Evolutionary conservation across 202 grass and related monocot genomes (phyloP), one percentile per base, ranked within the genome.

Genomic region (Hordeum pubiflorum): DNA sequence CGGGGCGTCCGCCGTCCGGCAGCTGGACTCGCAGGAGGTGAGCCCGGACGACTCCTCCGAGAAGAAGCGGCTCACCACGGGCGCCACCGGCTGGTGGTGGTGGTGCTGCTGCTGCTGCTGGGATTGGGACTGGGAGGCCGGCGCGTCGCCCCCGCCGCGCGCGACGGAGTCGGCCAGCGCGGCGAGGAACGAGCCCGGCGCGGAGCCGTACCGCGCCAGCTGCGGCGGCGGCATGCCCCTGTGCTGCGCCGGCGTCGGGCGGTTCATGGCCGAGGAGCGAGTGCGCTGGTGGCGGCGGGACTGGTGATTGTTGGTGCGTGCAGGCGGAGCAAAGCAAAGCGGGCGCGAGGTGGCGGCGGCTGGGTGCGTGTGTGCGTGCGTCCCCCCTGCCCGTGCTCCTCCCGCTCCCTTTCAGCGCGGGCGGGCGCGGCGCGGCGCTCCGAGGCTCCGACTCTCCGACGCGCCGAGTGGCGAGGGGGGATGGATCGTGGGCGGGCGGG

Each of bases 1-100:
- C 15, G 2, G 58, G 23, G 70, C 80, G 39, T 50, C 75, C 31
- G 85, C 75, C 23, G 85, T 80, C 0, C 81, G 86, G 91, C 87
- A 88, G 83, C 48, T 94, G 31, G 94, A 97, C 27, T 94, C 94
- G 80, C 89, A 89, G 57, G 94, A 93, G 55, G 91, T 90, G 12
- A 91, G 84, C 2, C 84, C 86, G 10, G 86, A 84, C 3, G 91
- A 87, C 4, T 93, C 91, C 67, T 40, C 91, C 3, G 91, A 83
- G 82, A 81, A 97, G 94, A 90, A 92, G 6, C 91, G 84, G 56
- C 85, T 82, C 15, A 94, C 37, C 9, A 0, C n/a, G 20, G 4
- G 40, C 63, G 54, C 80, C 13, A 3, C 50, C 63, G 11, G 68
- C 79, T 24, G 63, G 58, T 58, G 38, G 34, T 22, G 72, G 41